These are phyloP conservation scores for Durio zibethinus DNA, from an alignment of 345 rosid genomes.

Conservation along the genomic window DNA sequence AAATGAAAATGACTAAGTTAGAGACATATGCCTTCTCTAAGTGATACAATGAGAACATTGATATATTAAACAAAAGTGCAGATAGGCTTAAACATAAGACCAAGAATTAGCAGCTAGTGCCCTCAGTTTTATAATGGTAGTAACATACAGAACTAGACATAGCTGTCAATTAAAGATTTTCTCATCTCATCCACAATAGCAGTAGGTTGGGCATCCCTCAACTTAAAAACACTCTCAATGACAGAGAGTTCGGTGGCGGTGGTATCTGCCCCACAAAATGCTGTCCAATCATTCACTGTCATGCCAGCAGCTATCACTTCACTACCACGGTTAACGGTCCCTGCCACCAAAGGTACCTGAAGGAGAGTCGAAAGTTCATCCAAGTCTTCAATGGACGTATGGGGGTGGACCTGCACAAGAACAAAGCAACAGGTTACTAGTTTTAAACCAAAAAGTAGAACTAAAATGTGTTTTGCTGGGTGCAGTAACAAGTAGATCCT, in stretches of 20 bases:
- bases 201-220: constrained; percentile 83
- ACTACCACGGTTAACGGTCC: constrained; percentile 77
- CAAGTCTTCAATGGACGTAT: constrained; percentile 86
- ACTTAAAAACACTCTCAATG: constrained; percentile 80
- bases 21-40: neutral
- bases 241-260: constrained; percentile 87
- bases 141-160: constrained; percentile 33
- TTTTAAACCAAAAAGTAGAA: no score
- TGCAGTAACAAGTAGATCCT: neutral
- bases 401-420: constrained; percentile 73
- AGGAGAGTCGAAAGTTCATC: constrained; percentile 92
- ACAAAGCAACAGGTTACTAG: neutral
- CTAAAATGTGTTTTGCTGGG: no score
- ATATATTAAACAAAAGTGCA: neutral
- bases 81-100: neutral
- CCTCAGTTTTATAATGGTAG: neutral
- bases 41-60: neutral
- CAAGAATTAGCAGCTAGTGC: neutral
- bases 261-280: constrained; percentile 87
- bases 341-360: constrained; percentile 68
- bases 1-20: neutral
- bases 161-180: constrained; percentile 73
- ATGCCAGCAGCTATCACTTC: constrained; percentile 81
- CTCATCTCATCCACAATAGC: constrained; percentile 89
- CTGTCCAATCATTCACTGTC: constrained; percentile 82